Base-by-base conservation (phyloP, 352 stramenopile genomes). In the Phytopythium chamaehyphon region DNA sequence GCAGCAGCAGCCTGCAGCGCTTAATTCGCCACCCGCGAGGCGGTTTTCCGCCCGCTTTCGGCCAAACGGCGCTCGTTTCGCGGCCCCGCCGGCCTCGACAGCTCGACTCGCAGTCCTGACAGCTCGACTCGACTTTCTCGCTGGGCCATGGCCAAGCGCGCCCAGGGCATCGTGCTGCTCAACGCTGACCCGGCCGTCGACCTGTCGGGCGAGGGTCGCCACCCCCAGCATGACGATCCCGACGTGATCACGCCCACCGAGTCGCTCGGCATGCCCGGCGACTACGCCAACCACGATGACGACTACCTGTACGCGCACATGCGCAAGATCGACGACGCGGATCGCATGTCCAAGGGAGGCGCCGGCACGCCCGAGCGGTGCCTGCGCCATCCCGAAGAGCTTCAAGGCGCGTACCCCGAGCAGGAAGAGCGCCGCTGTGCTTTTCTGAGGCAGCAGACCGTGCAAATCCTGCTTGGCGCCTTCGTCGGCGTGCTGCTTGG, bases 381-480 rank as follows among this genome's bases (percentile, higher is more conserved):
- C 47, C 12, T 52, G 14, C 57, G 47, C 18, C 22, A 38, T 3
- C 38, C 46, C 15, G 36, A 59, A 6, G 24, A 5, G 66, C 73
- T 9, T 33, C 28, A 5, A 5, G 28, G 5, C 28, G 28, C 54
- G 19, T 71, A 71, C 28, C 55, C 54, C 0, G 62, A 61, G 11
- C 44, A 66, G 23, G 22, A 33, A 33, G 28, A 51, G 6, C 46
- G 49, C 4, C 54, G 63, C 0, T 68, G 52, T 11, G 42, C 59
- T 8, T 61, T 64, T 42, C 37, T 72, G 33, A 44, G 52, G 2
- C 40, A 54, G 28, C 60, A 57, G 7, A 70, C 59, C 35, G 38
- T 53, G 16, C 65, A 71, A 49, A 73, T 73, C 51, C 38, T 68
- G 14, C 55, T 71, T 15, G 54, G 47, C 15, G 65, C 66, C 19